Conservation (phyloP, 495 filamentous ascomycete species). For the Podospora conica region DNA sequence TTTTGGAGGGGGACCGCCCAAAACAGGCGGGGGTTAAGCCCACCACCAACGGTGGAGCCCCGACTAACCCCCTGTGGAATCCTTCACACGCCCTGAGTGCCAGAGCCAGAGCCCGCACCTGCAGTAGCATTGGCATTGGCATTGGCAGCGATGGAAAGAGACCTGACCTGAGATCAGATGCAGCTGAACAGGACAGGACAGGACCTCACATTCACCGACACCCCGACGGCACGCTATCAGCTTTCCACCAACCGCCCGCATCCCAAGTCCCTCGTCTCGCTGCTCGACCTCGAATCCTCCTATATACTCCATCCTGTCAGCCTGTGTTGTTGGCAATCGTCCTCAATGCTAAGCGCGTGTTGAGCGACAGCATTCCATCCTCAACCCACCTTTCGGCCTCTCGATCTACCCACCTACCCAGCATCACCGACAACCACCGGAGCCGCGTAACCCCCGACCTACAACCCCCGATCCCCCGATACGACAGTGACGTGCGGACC, state of each 20-base stretch:
- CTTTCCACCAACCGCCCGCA: not conserved
- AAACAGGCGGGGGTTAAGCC: not conserved
- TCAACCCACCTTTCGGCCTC: not conserved
- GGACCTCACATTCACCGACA: not conserved
- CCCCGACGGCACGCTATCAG: not conserved
- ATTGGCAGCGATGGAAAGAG: too few species aligned
- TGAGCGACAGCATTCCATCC: not conserved
- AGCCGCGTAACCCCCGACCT: not conserved
- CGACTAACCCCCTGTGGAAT: not conserved
- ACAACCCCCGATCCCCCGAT: not conserved
- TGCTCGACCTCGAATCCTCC: slow-evolving; percentile 1
- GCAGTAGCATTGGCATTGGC: too few species aligned
- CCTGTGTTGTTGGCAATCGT: not conserved
- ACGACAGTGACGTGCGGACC: too few species aligned
- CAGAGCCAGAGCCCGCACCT: not conserved
- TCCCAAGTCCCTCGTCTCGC: not conserved
- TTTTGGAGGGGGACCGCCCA: not conserved
- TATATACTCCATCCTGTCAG: not conserved
- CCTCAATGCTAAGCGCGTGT: not conserved
- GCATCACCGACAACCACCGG: not conserved
- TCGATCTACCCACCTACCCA: too few species aligned
- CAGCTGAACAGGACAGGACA: not conserved
- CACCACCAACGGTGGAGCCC: not conserved
- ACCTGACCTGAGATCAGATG: not conserved
- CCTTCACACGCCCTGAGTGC: not conserved